Evolutionary conservation across 2,329 filamentous ascomycete genomes (phyloP), one percentile per base, ranked within the genome.

Genomic region (Zymoseptoria tritici): DNA sequence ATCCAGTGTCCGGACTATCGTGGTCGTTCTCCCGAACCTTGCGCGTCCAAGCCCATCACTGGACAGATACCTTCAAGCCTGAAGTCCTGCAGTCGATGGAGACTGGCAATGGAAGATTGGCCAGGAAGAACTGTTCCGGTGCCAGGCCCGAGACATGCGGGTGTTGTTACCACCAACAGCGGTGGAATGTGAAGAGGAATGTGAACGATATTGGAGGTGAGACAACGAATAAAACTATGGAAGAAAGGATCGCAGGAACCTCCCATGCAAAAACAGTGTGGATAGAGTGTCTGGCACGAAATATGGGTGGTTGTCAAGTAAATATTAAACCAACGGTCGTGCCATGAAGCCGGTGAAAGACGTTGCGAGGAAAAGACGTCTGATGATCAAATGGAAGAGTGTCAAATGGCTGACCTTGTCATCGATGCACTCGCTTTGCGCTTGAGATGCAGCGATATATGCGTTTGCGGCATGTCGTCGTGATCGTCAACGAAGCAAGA

Each of bases 311-410:
- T 21, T 21, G 29, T 49, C 52, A 55, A 52, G 51, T 24, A 31
- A 24, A 56, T 46, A 50, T 58, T 46, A 54, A 42, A 59, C 19
- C 56, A 49, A 59, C 49, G 54, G 49, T 46, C 36, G 49, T 50
- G 57, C n/a, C 31, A 50, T 50, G 46, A 29, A 53, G 29, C 16
- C n/a, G 52, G 50, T 20, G 26, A 61, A 49, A 54, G 58, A 56
- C 59, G 59, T 61, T 61, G 56, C 31, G 58, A 61, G 49, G 9
- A 31, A 26, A n/a, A 21, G 8, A n/a, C 46, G 46, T 13, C 46
- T 9, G 49, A 53, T 9, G 49, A 53, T 26, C 5, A 46, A n/a
- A 16, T 16, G 36, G 36, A 46, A n/a, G 16, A 4, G 7, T 46
- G 36, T n/a, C 36, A n/a, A 46, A 46, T n/a, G 16, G 36, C 11